Evolutionary conservation across 495 filamentous ascomycete genomes (phyloP).

Genomic region (Tuber melanosporum): DNA sequence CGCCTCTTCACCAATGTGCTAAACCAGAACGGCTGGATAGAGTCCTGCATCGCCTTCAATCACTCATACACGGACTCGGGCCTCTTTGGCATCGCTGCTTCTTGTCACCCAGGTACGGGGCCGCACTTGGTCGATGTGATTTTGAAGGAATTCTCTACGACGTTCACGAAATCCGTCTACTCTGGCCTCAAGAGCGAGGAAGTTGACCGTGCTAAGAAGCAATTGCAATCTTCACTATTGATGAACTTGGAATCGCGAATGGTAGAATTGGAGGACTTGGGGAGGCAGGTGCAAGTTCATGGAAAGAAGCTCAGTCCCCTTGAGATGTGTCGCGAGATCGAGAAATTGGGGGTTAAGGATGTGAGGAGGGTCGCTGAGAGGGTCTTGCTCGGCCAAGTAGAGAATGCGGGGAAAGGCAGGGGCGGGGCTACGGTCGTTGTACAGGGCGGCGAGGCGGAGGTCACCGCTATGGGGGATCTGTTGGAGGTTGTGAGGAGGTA

Average conservation of each 20-base stretch:
- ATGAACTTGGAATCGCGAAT: slow-evolving; percentile 98
- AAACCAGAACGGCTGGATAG: slow-evolving; percentile 95
- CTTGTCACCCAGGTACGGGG: slow-evolving; percentile 69
- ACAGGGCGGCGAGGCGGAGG: slow-evolving; percentile 64
- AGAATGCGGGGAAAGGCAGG: slow-evolving; percentile 70
- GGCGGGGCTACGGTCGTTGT: slow-evolving; percentile 92
- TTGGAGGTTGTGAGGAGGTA: slow-evolving; percentile 14
- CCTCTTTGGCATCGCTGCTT: slow-evolving; percentile 85
- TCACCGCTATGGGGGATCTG: slow-evolving; percentile 44
- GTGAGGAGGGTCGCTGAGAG: slow-evolving; percentile 73
- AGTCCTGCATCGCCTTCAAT: slow-evolving; percentile 91
- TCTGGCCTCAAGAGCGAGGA: slow-evolving; percentile 64
- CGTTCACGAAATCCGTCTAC: slow-evolving; percentile 59
- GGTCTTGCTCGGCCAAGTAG: slow-evolving; percentile 69
- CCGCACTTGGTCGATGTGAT: slow-evolving; percentile 83
- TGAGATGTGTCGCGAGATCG: slow-evolving; percentile 89
- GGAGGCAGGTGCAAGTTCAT: slow-evolving; percentile 91
- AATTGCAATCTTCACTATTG: slow-evolving; percentile 77
- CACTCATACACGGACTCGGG: slow-evolving; percentile 94
- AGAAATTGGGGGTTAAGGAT: slow-evolving; percentile 71
- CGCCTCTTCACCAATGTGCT: slow-evolving; percentile 95
- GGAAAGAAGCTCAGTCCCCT: slow-evolving; percentile 80
- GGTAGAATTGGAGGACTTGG: slow-evolving; percentile 97
- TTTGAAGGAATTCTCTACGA: slow-evolving; percentile 79
- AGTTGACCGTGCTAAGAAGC: slow-evolving; percentile 96